Conservation (phyloP, 2,329 filamentous ascomycete genomes). For the Helotiales sp. region DNA sequence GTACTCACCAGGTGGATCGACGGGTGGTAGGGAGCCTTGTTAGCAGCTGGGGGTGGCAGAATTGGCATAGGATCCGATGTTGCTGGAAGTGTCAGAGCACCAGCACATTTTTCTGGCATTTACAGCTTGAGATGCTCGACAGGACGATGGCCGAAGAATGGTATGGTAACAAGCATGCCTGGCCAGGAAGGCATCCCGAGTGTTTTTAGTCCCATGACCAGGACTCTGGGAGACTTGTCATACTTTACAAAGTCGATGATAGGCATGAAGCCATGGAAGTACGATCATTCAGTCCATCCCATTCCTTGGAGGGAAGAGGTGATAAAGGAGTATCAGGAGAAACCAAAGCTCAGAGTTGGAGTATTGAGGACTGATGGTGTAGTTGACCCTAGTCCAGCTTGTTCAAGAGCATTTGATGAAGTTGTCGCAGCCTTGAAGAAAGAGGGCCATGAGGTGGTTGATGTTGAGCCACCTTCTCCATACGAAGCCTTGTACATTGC, state of each 20-base stretch:
- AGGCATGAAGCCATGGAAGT: constrained; percentile 82
- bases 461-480: constrained; percentile 66
- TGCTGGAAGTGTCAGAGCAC: constrained; percentile 81
- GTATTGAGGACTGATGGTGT: constrained; percentile 79
- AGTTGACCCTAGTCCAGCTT: constrained; percentile 84
- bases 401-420: constrained; percentile 71
- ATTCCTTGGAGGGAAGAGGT: constrained; percentile 72
- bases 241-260: constrained; percentile 83
- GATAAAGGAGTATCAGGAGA: constrained; percentile 58
- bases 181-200: constrained; percentile 88
- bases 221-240: constrained; percentile 76
- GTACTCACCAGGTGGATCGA: constrained; percentile 88
- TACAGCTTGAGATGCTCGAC: constrained; percentile 86
- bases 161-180: constrained; percentile 83
- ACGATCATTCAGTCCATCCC: constrained; percentile 83
- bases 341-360: constrained; percentile 69
- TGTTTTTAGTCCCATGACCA: constrained; percentile 90
- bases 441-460: constrained; percentile 74
- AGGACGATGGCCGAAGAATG: constrained; percentile 85
- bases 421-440: constrained; percentile 67
- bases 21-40: constrained; percentile 66
- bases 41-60: constrained; percentile 76
- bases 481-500: constrained; percentile 76
- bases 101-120: constrained; percentile 87
- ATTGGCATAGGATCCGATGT: constrained; percentile 93